phyloP scores from a whole-genome alignment of 2,329 filamentous ascomycete genomes.

The Zalaria sp. region DNA sequence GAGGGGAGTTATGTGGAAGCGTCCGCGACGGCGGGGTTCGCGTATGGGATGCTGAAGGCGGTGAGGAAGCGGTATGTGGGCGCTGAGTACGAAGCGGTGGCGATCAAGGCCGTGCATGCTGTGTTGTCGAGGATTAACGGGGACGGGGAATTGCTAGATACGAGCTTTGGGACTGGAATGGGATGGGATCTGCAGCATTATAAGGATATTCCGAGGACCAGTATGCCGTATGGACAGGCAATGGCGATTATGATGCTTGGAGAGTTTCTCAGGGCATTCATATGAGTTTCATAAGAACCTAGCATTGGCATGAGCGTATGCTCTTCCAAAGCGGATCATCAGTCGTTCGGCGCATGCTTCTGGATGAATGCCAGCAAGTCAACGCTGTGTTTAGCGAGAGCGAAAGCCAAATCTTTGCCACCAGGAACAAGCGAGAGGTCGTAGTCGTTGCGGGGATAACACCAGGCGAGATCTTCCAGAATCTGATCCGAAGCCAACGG shows the following conservation, averaged over 20 bases:
- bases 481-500: not conserved
- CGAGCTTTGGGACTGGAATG: constrained; percentile 70
- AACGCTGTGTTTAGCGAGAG: not conserved
- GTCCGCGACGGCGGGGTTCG: constrained; percentile 68
- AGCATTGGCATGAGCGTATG: constrained; percentile 33
- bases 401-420: not conserved
- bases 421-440: not conserved
- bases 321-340: not conserved
- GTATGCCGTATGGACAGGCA: constrained; percentile 74
- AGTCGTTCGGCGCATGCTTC: not conserved
- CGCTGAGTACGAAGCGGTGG: constrained; percentile 45
- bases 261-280: constrained; percentile 52
- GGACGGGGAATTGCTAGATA: constrained; percentile 57
- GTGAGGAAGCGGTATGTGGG: constrained; percentile 56
- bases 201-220: constrained; percentile 59
- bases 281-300: constrained; percentile 16
- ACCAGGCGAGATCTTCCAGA: not conserved
- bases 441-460: not conserved
- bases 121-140: constrained; percentile 52
- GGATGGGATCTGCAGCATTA: constrained; percentile 61
- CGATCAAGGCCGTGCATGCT: constrained; percentile 51
- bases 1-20: constrained; percentile 64
- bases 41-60: constrained; percentile 65
- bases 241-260: constrained; percentile 75
- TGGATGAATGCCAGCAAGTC: not conserved